These are phyloP conservation scores for Xylariales sp. DNA, from an alignment of 2,329 filamentous ascomycete genomes.

Conservation along the genomic window DNA sequence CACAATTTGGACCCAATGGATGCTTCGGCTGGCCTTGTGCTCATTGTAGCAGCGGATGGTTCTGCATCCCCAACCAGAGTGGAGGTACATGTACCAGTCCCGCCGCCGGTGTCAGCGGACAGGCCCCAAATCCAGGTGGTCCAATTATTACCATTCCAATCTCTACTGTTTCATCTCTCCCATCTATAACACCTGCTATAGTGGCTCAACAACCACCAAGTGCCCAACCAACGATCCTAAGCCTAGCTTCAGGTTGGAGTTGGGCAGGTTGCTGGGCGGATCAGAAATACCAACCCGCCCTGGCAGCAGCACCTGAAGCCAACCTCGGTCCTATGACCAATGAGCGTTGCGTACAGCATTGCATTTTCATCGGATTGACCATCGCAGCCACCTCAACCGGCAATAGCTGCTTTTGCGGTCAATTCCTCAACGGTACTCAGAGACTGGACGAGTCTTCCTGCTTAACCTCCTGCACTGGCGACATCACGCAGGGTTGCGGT, in stretches of 20 bases:
- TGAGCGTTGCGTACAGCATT: constrained; percentile 41
- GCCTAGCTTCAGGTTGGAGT: constrained; percentile 20
- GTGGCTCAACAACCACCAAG: not conserved
- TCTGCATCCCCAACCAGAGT: constrained; percentile 27
- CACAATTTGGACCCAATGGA: constrained; percentile 29
- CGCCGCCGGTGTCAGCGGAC: constrained; percentile 10
- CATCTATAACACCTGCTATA: not conserved
- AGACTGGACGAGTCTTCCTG: constrained; percentile 42
- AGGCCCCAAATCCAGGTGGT: constrained; percentile 2
- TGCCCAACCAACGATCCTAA: constrained; percentile 14
- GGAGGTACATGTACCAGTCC: constrained; percentile 12
- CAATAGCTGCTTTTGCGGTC: constrained; percentile 44
- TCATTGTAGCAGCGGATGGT: constrained; percentile 32
- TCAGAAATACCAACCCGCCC: constrained; percentile 17
- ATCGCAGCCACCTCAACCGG: constrained; percentile 46
- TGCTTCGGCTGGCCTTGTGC: constrained; percentile 31
- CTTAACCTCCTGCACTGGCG: constrained; percentile 45
- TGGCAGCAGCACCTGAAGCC: constrained; percentile 14
- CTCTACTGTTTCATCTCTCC: not conserved
- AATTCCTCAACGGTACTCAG: constrained; percentile 32
- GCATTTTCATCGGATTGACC: constrained; percentile 36
- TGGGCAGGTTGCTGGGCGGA: constrained; percentile 28
- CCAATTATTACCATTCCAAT: not conserved
- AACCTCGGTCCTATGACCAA: constrained; percentile 21
- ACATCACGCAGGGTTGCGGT: constrained; percentile 44